Evolutionary conservation across 371 early-diverging fungal species (phyloP).

Genomic region (Apophysomyces sp.): DNA sequence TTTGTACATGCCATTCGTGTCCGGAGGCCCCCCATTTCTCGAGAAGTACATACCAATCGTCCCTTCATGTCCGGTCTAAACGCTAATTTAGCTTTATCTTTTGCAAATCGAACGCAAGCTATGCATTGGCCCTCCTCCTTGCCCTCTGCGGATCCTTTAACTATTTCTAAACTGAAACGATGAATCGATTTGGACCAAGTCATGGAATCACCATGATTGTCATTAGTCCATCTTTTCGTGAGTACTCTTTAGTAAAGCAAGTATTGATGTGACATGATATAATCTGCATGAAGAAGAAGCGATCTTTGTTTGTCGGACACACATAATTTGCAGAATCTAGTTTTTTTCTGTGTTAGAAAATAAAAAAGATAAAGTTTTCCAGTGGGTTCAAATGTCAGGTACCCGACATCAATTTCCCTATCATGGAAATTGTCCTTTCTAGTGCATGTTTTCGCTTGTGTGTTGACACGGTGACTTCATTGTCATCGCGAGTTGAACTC

Average conservation of each 20-base stretch:
- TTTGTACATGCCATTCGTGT: no score
- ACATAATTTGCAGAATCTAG: not conserved
- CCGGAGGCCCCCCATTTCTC: no score
- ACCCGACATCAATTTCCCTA: slow-evolving; percentile 1
- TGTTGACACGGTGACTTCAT: not conserved
- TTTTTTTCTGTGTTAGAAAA: slow-evolving; percentile 1
- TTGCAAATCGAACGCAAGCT: not conserved
- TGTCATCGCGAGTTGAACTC: not conserved
- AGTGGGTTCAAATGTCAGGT: not conserved
- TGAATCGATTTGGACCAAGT: no score
- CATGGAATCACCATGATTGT: no score
- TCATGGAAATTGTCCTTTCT: not conserved
- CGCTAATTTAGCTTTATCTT: slow-evolving; percentile 1
- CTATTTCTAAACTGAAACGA: no score
- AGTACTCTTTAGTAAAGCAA: no score
- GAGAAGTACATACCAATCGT: not conserved
- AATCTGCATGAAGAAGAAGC: no score
- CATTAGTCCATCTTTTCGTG: no score
- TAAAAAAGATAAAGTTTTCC: not conserved
- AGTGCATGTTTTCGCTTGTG: not conserved
- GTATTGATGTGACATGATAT: no score
- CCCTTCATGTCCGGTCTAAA: not conserved
- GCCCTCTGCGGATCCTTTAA: not conserved
- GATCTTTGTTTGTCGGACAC: not conserved
- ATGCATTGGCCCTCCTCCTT: not conserved